Evolutionary conservation across 257 asterid genomes (phyloP).

Genomic region (Ocimum tenuiflorum): DNA sequence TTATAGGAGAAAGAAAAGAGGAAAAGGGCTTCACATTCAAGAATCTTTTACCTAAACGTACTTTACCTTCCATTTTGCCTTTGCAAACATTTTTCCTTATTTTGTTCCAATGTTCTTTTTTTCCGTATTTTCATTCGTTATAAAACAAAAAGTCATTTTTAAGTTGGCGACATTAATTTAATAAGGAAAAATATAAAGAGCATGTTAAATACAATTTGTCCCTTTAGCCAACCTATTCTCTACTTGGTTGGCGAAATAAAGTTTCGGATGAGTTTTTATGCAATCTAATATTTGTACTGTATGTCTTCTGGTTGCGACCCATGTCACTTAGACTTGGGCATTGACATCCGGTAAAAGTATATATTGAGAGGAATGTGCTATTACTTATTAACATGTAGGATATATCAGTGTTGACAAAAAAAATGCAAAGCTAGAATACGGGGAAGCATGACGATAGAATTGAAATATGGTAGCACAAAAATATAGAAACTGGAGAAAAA

Average conservation of each 20-base stretch:
- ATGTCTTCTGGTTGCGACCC: slow-evolving; percentile 38
- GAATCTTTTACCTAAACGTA: too few species aligned
- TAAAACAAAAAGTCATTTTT: not conserved
- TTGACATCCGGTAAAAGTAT: not conserved
- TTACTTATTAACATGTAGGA: not conserved
- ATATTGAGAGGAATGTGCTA: not conserved
- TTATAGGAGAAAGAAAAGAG: not conserved
- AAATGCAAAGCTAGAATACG: too few species aligned
- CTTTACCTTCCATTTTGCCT: not conserved
- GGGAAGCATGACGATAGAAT: too few species aligned
- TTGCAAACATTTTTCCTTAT: not conserved
- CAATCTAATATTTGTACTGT: not conserved
- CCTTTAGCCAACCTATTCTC: too few species aligned
- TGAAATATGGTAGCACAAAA: too few species aligned
- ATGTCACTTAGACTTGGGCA: not conserved
- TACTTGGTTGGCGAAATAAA: too few species aligned
- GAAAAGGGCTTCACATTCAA: not conserved
- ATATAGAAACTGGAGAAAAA: too few species aligned
- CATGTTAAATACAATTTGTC: too few species aligned
- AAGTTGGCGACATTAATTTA: not conserved
- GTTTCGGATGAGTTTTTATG: not conserved
- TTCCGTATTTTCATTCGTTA: not conserved
- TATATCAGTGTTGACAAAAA: too few species aligned
- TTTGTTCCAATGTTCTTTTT: not conserved
- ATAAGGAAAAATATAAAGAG: too few species aligned